Evolutionary conservation across 140 eudicot species (phyloP), one percentile per base, ranked within the genome.

Genomic region (Cichorium intybus): DNA sequence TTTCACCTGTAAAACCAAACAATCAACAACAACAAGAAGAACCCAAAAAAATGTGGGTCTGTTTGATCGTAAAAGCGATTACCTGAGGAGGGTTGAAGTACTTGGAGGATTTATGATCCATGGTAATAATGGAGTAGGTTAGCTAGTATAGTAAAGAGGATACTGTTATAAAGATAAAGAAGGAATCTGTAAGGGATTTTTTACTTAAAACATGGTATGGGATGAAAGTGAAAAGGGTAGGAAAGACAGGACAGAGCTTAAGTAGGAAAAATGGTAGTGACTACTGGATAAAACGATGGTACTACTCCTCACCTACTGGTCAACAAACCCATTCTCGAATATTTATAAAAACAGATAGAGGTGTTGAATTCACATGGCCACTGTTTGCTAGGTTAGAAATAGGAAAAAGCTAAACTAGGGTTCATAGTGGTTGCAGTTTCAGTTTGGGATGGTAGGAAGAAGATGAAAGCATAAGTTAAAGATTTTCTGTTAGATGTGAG

Each of bases 41-140:
- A 43, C 14, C 8, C 22, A 50, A 22, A 9, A 65, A 59, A 48
- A 35, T 9, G n/a, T n/a, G n/a, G 49, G 9, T 21, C 1, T 6
- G 33, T 56, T 48, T 48, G 54, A 57, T 79, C 49, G 49, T 14
- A 43, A 43, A 43, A 43, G 1, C 0, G 49, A 43, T 14, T 75
- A 72, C 84, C 76, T 31, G 78, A 35, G 51, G 63, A 60, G 15
- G 60, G 5, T 31, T 81, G 33, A 16, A 59, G 52, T 69, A 46
- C 66, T 29, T 57, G 47, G 66, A 59, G 66, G 66, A 47, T 69
- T 82, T 61, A 63, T 79, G 85, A 70, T 81, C 85, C 92, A 85
- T 85, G 66, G 21, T 17, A 26, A 16, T 28, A 48, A 48, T 17
- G 59, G 39, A 64, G 59, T 9, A 61, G 55, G 41, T 60, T 5